Evolutionary conservation across 192 early-diverging fungal species (phyloP), one percentile per base, ranked within the genome.

Genomic region (Phycomyces blakesleeanus): DNA sequence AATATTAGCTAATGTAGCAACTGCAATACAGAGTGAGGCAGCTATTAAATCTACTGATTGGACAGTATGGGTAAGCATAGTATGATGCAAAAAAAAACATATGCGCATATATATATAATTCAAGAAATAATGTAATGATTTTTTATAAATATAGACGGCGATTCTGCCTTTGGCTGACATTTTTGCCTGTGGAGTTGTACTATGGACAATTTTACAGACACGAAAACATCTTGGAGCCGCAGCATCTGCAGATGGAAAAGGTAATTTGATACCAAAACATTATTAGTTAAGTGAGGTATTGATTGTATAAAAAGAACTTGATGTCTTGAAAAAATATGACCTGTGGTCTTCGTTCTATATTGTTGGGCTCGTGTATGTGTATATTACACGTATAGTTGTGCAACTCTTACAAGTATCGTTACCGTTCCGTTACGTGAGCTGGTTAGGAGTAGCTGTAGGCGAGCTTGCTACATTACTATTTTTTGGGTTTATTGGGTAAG

Each of bases 341-440:
- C 57, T 83, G 8, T 83, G 81, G 81, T 76, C 77, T 8, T 67
- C 79, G 3, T 81, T 83, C 67, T 83, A 83, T 34, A 53, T 83
- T 10, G 67, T 81, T 12, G 81, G 79, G 3, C 60, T 83, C 10
- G 65, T 73, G 1, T 83, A 83, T 53, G 68, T 83, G 26, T 83
- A 83, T 50, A 47, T 75, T 40, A 83, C 81, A 2, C 70, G 78
- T 40, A 73, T 83, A 37, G 24, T 83, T 60, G 75, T 81, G 9
- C 52, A 67, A 55, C 58, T 79, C 25, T 53, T 83, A 57, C 77
- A 75, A 62, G 75, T 71, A 10, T 63, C 75, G 0, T 65, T 83
- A 2, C 81, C 81, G 3, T 83, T 63, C 37, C 81, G 73, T 20
- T 83, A 79, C 55, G 73, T 81, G 5, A 68, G 63, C 8, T 83